Base-by-base conservation (phyloP, 208 protist species). In the Trypanosoma congolense region DNA sequence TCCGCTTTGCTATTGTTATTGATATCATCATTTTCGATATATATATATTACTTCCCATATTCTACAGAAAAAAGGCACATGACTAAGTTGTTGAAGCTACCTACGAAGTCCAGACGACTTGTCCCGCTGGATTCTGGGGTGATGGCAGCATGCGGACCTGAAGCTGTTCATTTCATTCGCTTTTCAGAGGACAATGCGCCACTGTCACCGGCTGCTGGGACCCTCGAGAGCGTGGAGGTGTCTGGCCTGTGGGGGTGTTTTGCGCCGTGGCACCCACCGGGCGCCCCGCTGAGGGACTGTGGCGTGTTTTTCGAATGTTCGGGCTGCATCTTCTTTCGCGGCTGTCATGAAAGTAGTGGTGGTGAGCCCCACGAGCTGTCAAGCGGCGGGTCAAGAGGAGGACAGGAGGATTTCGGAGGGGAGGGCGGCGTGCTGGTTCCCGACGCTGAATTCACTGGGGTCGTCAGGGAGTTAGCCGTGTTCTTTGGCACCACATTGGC, bases 231-330 rank as follows among this genome's bases (percentile, higher is more conserved):
- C 9, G 24, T 43, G 26, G 33, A 43, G n/a, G 22, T 43, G 18
- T 24, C 56, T 14, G 14, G 22, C 16, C 33, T 29, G 40, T n/a
- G 24, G 18, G 59, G 42, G 24, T 26, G 28, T 28, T 81, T 66
- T 30, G 69, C 69, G 45, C 72, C 78, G 41, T 83, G 77, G 77
- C 53, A 77, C 21, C 52, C 71, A 4, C 70, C 64, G 6, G 78
- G 56, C 49, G 47, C 65, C 26, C 26, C 63, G 18, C 57, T 62
- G 40, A 58, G 56, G 19, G 49, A 64, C 14, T 55, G 57, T 26
- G 57, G 57, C 38, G 48, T 64, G 8, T 64, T 55, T 43, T 47
- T 57, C 38, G 33, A 38, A n/a, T 45, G 56, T 3, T 26, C 10
- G 10, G 28, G 33, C 25, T 42, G 21, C 22, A 21, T 75, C 6